Base-by-base conservation (phyloP, 1,284 basidiomycete species). In the Dichomitus squalens region DNA sequence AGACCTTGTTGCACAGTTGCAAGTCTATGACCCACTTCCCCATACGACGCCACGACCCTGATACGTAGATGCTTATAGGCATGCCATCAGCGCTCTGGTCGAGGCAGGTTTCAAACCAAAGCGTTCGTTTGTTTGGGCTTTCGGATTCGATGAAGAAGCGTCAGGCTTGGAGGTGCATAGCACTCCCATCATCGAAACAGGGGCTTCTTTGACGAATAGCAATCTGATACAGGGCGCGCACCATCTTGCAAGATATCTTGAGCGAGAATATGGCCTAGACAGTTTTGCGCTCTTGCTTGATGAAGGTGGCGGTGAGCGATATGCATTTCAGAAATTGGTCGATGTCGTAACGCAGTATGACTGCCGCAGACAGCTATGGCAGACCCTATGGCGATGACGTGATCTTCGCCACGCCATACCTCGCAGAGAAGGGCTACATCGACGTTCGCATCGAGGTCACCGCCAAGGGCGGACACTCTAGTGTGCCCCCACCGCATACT, bases 91-190 rank as follows among this genome's bases (percentile, higher is more conserved):
- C 60, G 72, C 76, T 0, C 72, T 88, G 1, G 64, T 88, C 12
- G 72, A 78, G 52, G 70, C 69, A 14, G 80, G 75, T 21, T 87
- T 84, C 62, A 57, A 73, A 18, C 86, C 84, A 0, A 68, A 69
- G 20, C 77, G 85, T 3, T 79, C 79, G 0, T 73, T 91, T 39
- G 75, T 91, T n/a, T 71, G 88, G 38, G 82, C 83, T 1, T 85
- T 82, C 51, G 90, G 90, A 8, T 84, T 84, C 51, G 88, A 91
- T 65, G 90, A 91, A 65, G 89, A 92, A 70, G 70, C 76, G 1
- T 73, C 77, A 18, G 85, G 86, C 4, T 66, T 71, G 25, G 74
- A 78, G 40, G 81, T 79, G 51, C 46, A 68, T 67, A 70, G 29
- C 29, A 6, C 11, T 18, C 5, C 31, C 18, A 12, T 4, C 20